A percentile compares a stretch with the other conserved stretches of the same genome.
phyloP scores from a whole-genome alignment of 1,284 basidiomycete genomes.

The Malassezia equina region DNA sequence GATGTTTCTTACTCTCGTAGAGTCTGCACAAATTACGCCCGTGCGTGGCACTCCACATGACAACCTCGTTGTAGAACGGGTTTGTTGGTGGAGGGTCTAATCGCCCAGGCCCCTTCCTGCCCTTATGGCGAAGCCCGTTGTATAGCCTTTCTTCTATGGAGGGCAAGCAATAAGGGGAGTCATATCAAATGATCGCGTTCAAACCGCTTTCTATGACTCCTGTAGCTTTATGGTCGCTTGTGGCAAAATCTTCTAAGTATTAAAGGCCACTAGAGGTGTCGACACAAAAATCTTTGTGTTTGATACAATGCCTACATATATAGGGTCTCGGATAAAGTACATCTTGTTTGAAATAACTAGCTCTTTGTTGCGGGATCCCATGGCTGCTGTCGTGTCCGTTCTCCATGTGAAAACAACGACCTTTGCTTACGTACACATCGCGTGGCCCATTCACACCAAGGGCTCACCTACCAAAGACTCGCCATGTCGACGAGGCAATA shows the following conservation, averaged over 20 bases:
- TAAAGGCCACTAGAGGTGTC: no score
- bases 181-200: no score
- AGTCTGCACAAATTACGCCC: neutral
- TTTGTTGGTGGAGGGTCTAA: neutral
- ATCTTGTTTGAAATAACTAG: neutral
- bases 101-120: neutral
- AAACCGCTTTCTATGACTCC: no score
- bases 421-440: neutral
- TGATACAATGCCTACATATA: no score
- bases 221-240: no score
- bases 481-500: constrained; percentile 34
- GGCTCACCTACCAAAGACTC: neutral
- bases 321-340: no score
- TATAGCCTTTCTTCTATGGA: neutral
- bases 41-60: neutral
- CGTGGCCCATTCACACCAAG: neutral
- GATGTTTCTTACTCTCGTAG: neutral
- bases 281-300: no score
- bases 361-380: neutral
- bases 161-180: no score
- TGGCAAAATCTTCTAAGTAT: no score
- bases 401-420: neutral
- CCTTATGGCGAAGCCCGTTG: neutral
- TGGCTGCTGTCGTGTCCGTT: no score
- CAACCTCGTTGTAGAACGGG: neutral